Base-by-base conservation (phyloP, 129 eudicot genomes). In the Tagetes patula region DNA sequence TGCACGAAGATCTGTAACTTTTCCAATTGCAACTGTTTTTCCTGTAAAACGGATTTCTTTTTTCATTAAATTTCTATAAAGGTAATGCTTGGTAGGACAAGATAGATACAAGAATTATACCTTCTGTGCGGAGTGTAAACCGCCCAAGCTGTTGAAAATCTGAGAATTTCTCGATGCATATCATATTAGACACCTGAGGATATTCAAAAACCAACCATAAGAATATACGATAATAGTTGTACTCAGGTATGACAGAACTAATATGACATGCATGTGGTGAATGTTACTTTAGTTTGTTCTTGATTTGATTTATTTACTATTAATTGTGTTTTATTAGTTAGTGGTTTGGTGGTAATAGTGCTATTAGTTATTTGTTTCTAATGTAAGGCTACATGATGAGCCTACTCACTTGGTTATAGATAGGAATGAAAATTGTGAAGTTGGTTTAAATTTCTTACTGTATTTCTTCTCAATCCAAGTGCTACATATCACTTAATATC, bases 111-210 rank as follows among this genome's bases (percentile, higher is more conserved):
- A 58, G 14, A 58, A 42, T 37, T 65, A 71, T 70, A 93, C 98
- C 98, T 89, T 89, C 98, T 4, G 95, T 93, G 12, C 98, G 90
- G n/a, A 93, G 98, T 62, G 98, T 93, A 77, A 93, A 93, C 70
- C 96, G 74, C 67, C 98, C 98, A 43, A 93, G 91, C 81, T 93
- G 98, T 45, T 88, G 81, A 66, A 87, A 93, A 70, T 93, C 96
- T 31, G 95, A 71, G 80, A 87, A 93, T 71, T 82, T 89, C 85
- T 93, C 98, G 8, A 89, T 64, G 77, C 98, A 93, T 56, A 93
- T 93, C 86, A 84, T 8, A 55, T 87, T 89, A 61, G 81, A 76
- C 65, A 87, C 98, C 96, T 93, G 82, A 50, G 30, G 64, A 13
- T 36, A 50, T 27, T 66, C 36, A 2, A 39, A 2, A 27, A 54